Base-by-base conservation (phyloP, 441 rosid species). In the Gossypium schwendimanii region DNA sequence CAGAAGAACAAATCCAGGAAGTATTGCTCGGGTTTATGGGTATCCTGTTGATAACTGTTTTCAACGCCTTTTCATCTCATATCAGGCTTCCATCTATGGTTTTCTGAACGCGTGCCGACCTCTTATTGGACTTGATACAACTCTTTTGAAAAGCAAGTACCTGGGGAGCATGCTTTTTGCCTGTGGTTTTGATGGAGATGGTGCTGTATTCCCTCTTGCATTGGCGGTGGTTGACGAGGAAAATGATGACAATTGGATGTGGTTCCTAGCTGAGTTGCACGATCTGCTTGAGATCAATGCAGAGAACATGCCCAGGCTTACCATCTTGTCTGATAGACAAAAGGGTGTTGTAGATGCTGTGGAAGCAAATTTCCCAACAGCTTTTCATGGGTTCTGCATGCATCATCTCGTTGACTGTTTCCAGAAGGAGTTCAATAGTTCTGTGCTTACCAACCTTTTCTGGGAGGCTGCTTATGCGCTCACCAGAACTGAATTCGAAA, bases 251-350 rank as follows among this genome's bases (percentile, higher is more conserved):
- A 82, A 79, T 53, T 86, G 87, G 89, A 74, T 82, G 81, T 82
- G 87, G 89, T 84, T 86, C 64, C 79, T 87, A 76, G 83, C 85
- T 4, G 93, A 90, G 79, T 75, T 90, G 76, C 87, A 78, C 69
- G 76, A 86, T 24, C 84, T 90, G 62, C 88, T 90, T 59, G 93
- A 87, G 75, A 74, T 82, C 49, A 88, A 81, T 73, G 74, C 79
- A 0, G 91, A 85, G 70, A 87, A 86, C 87, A 88, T 87, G 91
- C 96, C 93, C 28, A 86, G 78, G 79, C 91, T 90, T 62, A 88
- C 96, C 54, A 82, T 90, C 54, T 77, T 90, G 54, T 90, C 96
- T 12, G 82, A 76, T 74, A 80, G 87, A 73, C 84, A 86, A 17
- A 54, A 69, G 59, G 80, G 84, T 33, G 80, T 87, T 47, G 76